Evolutionary conservation across 176 grass and related monocot species (phyloP), one percentile per base, ranked within the genome.

Genomic region (Themeda triandra): DNA sequence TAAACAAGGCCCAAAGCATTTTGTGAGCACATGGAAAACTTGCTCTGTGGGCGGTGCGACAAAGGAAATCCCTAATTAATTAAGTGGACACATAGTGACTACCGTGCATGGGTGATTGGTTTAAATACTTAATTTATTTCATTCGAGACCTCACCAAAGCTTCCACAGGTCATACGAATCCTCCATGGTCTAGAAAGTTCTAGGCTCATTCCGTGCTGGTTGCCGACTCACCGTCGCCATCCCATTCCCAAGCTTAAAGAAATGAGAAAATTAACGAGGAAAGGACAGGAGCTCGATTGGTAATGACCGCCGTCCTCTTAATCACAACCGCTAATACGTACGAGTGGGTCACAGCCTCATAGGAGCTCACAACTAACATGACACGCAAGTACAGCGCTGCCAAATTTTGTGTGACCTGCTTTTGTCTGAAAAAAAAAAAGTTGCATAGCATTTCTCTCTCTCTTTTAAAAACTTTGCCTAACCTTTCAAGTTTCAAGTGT

Each of bases 111-210:
- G 25, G 6, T 44, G 53, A 63, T 35, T 51, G 24, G 21, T 64
- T 82, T 75, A 49, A 35, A 62, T 60, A 46, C 21, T 31, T 44
- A 10, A 15, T 21, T n/a, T 10, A 25, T 27, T 33, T 21, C 54
- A 25, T 73, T n/a, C 21, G 29, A 4, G 12, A 32, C 19, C 18
- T 48, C 69, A 3, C 54, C 6, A 15, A 45, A 62, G 49, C 25
- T 15, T 63, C 4, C 59, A 59, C 49, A 72, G 30, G 27, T 42
- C 80, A 37, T 6, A 71, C 31, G 77, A 66, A 67, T 56, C 42
- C 13, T 68, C 41, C 18, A 36, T 29, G 6, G 19, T 65, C 70
- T 83, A 83, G 70, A 74, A 75, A 42, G n/a, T 75, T 75, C 56
- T 74, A 7, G 29, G 27, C 13, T 48, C 19, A 24, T 27, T 35